Percentiles rank a stretch among this genome's conserved stretches.
phyloP scores from a whole-genome alignment of 257 asterid species.

The Fraxinus americana region DNA sequence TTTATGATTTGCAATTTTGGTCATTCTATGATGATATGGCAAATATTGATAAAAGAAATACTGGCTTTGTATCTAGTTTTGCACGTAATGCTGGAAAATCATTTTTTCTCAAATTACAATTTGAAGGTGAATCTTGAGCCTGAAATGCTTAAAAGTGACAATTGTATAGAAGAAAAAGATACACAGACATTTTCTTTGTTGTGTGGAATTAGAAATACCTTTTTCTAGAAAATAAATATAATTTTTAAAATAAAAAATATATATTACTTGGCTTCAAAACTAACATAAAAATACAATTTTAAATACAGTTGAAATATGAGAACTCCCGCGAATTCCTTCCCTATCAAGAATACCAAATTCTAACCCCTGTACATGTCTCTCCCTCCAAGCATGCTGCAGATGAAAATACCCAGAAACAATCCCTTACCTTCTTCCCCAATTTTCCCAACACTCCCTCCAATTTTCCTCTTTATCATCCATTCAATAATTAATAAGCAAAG shows the following conservation, averaged over 20 bases:
- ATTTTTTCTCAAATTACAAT: no score
- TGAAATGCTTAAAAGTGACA: background rate
- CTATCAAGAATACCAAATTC: conserved; percentile 63
- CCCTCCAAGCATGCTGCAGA: background rate
- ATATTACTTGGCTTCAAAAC: no score
- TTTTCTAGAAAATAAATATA: no score
- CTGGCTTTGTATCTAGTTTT: no score
- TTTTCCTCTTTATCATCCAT: conserved; percentile 38
- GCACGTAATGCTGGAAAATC: no score
- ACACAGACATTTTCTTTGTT: no score
- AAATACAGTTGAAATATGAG: conserved; percentile 26
- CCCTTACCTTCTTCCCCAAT: conserved; percentile 14
- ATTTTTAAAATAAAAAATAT: no score
- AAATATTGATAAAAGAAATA: no score
- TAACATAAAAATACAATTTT: background rate
- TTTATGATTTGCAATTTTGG: background rate
- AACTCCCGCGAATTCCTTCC: conserved; percentile 71
- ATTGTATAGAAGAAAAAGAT: no score
- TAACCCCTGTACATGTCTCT: background rate
- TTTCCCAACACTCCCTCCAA: conserved; percentile 46
- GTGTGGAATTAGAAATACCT: no score
- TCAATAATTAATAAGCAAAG: conserved; percentile 57
- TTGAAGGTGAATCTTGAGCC: background rate
- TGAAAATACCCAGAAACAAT: conserved; percentile 27
- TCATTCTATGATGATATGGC: no score